These are phyloP conservation scores for Lathyrus aphaca DNA, from an alignment of 306 rosid species.

Conservation along the genomic window DNA sequence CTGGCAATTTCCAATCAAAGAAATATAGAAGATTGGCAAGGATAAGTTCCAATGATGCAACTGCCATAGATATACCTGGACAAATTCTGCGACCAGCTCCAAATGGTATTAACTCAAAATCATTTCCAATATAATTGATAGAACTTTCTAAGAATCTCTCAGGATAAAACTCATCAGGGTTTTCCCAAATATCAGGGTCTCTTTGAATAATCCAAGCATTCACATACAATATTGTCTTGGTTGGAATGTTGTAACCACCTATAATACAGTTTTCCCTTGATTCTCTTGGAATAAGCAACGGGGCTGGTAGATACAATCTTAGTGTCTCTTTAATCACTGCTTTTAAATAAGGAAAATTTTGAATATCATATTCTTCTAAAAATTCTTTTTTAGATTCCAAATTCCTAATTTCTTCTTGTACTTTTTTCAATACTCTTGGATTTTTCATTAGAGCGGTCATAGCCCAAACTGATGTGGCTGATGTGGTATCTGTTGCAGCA, in stretches of 20 bases:
- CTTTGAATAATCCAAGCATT: neutral
- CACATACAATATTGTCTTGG: slow-evolving; percentile 2
- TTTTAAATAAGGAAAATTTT: slow-evolving; percentile 33
- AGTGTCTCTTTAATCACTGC: slow-evolving; percentile 12
- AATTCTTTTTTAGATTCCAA: neutral
- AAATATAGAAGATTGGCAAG: neutral
- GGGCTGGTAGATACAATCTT: neutral
- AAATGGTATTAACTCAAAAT: slow-evolving; percentile 3
- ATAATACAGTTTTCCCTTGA: neutral
- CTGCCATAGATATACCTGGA: neutral
- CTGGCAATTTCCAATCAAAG: neutral
- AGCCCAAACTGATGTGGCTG: slow-evolving; percentile 17
- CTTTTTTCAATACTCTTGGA: neutral
- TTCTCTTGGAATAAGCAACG: neutral
- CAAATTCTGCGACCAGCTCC: slow-evolving; percentile 21
- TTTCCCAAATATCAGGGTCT: neutral
- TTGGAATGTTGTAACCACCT: neutral
- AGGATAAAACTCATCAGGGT: neutral
- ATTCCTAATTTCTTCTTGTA: slow-evolving; percentile 6
- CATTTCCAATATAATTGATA: neutral
- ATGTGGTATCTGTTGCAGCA: slow-evolving; percentile 11
- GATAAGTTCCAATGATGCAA: neutral
- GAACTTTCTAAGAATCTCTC: slow-evolving; percentile 4
- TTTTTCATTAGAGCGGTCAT: neutral
- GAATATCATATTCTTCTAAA: slow-evolving; percentile 31